Conservation (phyloP, 2,329 filamentous ascomycete species). For the Colletotrichum lentis region DNA sequence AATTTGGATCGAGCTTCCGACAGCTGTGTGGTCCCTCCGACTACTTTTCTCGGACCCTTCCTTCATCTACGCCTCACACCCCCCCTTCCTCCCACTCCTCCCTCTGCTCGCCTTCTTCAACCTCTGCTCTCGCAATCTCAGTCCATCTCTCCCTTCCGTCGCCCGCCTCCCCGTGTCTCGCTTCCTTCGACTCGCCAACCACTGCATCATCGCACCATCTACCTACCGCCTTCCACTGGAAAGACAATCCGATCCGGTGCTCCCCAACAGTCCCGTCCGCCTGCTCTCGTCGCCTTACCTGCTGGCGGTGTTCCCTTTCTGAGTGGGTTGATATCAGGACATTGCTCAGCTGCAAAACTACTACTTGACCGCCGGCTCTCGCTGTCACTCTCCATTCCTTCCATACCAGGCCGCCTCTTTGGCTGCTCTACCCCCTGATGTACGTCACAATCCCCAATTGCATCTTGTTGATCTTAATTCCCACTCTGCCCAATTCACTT, state of each 20-base stretch:
- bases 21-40: background rate
- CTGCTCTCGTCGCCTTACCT: slow-evolving; percentile 18
- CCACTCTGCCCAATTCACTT: background rate
- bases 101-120: background rate
- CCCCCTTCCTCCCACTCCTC: background rate
- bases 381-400: slow-evolving; percentile 13
- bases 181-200: slow-evolving; percentile 29
- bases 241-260: slow-evolving; percentile 16
- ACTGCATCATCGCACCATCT: background rate
- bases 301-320: slow-evolving; percentile 26
- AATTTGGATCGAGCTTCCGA: slow-evolving; percentile 18
- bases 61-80: slow-evolving; percentile 17
- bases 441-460: slow-evolving; percentile 24
- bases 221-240: slow-evolving; percentile 13
- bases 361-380: slow-evolving; percentile 9
- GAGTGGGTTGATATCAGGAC: slow-evolving; percentile 30
- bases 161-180: slow-evolving; percentile 13
- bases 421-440: background rate
- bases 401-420: background rate
- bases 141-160: slow-evolving; percentile 21
- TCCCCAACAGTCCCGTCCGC: slow-evolving; percentile 1
- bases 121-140: background rate
- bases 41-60: slow-evolving; percentile 14
- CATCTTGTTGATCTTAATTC: slow-evolving; percentile 23
- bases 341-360: slow-evolving; percentile 3